A percentile compares a stretch with the other conserved stretches of the same genome.
These are phyloP conservation scores for Colletotrichum salicis DNA, from an alignment of 2,329 filamentous ascomycete species.

Conservation along the genomic window DNA sequence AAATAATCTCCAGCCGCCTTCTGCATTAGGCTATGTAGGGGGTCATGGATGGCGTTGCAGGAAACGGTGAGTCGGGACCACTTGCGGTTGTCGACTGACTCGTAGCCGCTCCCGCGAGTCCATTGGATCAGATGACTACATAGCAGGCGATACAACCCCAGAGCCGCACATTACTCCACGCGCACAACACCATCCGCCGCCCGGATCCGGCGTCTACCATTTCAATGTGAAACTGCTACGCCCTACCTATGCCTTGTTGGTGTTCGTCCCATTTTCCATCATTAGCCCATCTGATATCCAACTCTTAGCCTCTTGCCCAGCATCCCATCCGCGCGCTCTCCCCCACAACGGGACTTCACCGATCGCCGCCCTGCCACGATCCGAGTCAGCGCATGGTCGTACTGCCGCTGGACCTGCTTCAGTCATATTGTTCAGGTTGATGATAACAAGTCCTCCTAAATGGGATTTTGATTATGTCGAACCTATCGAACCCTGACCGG, in stretches of 20 bases:
- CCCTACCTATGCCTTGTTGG: conserved; percentile 6
- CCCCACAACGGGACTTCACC: conserved; percentile 19
- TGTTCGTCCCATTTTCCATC: conserved; percentile 10
- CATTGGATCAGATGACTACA: background rate
- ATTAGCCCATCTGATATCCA: conserved; percentile 15
- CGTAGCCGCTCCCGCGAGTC: conserved; percentile 17
- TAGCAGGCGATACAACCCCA: background rate
- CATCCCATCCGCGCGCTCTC: background rate
- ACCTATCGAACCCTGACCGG: conserved; percentile 1
- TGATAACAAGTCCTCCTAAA: background rate
- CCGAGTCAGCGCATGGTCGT: conserved; percentile 24
- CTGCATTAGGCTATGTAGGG: background rate
- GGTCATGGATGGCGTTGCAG: conserved; percentile 20
- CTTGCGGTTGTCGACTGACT: conserved; percentile 25
- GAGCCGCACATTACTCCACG: conserved; percentile 26
- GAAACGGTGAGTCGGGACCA: conserved; percentile 26
- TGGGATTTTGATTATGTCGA: background rate
- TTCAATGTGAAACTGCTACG: conserved; percentile 29
- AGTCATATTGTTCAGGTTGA: conserved; percentile 1
- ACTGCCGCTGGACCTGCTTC: conserved; percentile 11
- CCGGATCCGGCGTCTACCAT: conserved; percentile 12
- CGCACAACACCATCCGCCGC: conserved; percentile 2
- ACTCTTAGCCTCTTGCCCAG: background rate
- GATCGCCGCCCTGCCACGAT: background rate
- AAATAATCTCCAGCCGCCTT: background rate